These are phyloP conservation scores for Saprolegnia diclina DNA, from an alignment of 352 stramenopile genomes.

Conservation along the genomic window DNA sequence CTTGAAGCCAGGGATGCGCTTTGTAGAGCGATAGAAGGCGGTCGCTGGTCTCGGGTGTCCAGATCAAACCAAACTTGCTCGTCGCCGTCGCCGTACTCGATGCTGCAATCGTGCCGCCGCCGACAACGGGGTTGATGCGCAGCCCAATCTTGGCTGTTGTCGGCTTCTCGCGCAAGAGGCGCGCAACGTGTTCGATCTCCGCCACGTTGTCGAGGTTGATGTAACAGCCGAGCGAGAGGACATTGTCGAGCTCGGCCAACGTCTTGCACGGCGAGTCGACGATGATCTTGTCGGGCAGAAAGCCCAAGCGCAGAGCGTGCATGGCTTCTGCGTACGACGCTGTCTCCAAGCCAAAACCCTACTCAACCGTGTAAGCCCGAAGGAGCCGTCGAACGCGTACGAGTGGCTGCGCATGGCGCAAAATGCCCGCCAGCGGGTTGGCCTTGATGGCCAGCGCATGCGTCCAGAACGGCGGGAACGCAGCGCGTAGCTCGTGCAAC, in stretches of 20 bases:
- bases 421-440: slow-evolving; percentile 60
- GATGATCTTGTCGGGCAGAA: slow-evolving; percentile 66
- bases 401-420: slow-evolving; percentile 39
- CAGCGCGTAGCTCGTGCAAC: slow-evolving; percentile 43
- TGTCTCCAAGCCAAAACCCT: slow-evolving; percentile 68
- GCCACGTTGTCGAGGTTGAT: slow-evolving; percentile 91
- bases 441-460: slow-evolving; percentile 75
- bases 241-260: slow-evolving; percentile 60
- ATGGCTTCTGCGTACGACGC: slow-evolving; percentile 77
- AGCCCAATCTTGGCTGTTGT: slow-evolving; percentile 65
- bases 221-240: slow-evolving; percentile 77
- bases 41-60: slow-evolving; percentile 50
- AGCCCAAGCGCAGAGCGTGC: slow-evolving; percentile 68
- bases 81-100: slow-evolving; percentile 82
- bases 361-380: neutral
- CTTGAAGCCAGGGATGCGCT: slow-evolving; percentile 79
- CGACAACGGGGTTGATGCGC: slow-evolving; percentile 89
- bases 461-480: slow-evolving; percentile 55
- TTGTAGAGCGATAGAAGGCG: slow-evolving; percentile 53
- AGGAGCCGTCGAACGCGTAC: neutral
- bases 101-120: slow-evolving; percentile 76
- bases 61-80: slow-evolving; percentile 89
- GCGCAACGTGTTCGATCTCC: slow-evolving; percentile 63
- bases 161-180: slow-evolving; percentile 42
- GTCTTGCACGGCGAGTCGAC: slow-evolving; percentile 93